Conservation (phyloP, 1,284 basidiomycete genomes). For the Athelia psychrophila region DNA sequence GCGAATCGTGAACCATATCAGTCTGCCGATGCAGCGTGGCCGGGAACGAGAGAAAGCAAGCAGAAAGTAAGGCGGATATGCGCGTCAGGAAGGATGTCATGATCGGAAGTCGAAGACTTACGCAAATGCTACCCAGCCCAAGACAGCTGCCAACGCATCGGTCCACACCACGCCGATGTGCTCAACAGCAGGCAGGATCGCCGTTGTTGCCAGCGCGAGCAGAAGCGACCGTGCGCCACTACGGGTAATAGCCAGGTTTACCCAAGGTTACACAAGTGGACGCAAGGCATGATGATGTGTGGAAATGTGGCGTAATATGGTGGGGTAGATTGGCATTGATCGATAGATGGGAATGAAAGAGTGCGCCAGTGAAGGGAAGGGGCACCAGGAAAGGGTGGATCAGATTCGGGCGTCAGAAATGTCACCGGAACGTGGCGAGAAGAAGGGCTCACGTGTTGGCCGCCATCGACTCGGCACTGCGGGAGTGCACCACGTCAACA, state of each 20-base stretch:
- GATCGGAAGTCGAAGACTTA: constrained; percentile 1
- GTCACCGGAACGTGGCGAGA: not conserved
- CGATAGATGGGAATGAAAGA: not conserved
- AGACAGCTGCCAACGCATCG: constrained; percentile 23
- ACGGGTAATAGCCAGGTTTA: not conserved
- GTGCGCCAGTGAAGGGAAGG: not conserved
- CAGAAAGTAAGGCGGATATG: constrained; percentile 1
- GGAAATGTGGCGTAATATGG: not conserved
- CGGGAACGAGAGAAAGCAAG: not conserved
- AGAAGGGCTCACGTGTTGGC: constrained; percentile 29
- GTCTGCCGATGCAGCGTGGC: constrained; percentile 15
- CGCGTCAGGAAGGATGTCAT: too few relatives aligned
- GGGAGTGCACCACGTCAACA: constrained; percentile 35
- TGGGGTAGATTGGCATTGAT: not conserved
- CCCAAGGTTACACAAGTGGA: not conserved
- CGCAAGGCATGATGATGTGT: not conserved
- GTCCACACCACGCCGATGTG: constrained; percentile 27
- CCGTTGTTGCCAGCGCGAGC: constrained; percentile 29
- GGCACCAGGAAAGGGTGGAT: not conserved
- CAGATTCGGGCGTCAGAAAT: not conserved
- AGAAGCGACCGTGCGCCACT: constrained; percentile 27
- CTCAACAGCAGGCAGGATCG: constrained; percentile 31
- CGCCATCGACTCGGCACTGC: constrained; percentile 36
- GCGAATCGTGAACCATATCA: constrained; percentile 32
- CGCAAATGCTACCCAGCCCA: constrained; percentile 25